A percentile compares a stretch with the other conserved stretches of the same genome.
These are phyloP conservation scores for Nyssa sinensis DNA, from an alignment of 148 eudicot genomes.

Conservation along the genomic window DNA sequence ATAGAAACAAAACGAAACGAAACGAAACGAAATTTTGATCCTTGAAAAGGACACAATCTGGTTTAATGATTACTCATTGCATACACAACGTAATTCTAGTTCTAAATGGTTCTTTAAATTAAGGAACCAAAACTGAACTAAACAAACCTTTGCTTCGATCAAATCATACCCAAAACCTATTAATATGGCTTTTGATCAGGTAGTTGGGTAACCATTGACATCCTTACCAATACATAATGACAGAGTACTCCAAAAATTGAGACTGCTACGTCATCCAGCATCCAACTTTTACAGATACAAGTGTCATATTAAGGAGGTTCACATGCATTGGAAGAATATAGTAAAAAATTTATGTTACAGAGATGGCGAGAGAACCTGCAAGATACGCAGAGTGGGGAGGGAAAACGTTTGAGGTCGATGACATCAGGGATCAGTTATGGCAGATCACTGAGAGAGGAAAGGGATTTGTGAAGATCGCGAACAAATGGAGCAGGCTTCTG, in stretches of 20 bases:
- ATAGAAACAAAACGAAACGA: no score
- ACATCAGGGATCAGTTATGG: no score
- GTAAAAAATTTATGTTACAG: no score
- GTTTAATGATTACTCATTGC: background rate
- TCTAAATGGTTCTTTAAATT: background rate
- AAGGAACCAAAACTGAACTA: conserved; percentile 11
- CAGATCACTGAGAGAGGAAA: no score
- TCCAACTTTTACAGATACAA: background rate
- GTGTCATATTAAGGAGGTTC: background rate
- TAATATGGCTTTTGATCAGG: background rate
- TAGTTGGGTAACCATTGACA: background rate
- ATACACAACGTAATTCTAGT: background rate
- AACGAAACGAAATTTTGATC: no score
- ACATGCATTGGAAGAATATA: no score
- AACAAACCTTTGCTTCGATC: background rate
- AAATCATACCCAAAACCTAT: background rate
- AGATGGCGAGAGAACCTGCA: no score
- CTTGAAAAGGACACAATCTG: no score
- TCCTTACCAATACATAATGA: background rate
- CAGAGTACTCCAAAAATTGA: conserved; percentile 5
- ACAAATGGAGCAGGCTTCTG: no score
- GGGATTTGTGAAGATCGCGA: no score
- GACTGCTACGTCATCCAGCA: background rate
- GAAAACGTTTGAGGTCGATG: no score
- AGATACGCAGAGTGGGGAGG: no score